Evolutionary conservation across 139 green algal genomes (phyloP).

Genomic region (Nannochloris sp.): DNA sequence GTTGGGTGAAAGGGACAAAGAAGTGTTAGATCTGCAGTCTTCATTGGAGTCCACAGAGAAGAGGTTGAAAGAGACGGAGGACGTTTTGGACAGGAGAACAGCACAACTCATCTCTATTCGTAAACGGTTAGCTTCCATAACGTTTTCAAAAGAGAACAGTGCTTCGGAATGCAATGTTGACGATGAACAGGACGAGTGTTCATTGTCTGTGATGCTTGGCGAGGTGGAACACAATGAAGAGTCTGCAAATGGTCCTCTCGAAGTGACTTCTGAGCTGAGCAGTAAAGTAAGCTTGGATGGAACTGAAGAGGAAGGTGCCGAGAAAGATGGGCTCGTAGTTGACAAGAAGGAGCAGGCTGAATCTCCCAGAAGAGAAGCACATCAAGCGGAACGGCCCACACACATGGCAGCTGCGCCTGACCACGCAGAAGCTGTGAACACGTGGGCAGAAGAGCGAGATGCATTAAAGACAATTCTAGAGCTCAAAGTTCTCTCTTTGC

Average conservation of each 20-base stretch:
- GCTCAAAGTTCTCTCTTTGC: not conserved
- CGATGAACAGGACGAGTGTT: not conserved
- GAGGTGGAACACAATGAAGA: not conserved
- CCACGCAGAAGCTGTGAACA: too few species aligned
- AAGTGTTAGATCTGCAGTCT: constrained; percentile 78
- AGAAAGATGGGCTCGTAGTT: not conserved
- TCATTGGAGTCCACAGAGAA: constrained; percentile 80
- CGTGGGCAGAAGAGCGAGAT: not conserved
- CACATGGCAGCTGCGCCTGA: too few species aligned
- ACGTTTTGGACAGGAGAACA: constrained; percentile 77
- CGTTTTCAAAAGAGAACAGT: not conserved
- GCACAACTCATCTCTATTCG: constrained; percentile 75
- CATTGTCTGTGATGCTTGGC: not conserved
- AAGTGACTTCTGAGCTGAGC: constrained; percentile 2
- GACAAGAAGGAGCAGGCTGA: not conserved
- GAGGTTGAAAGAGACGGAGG: constrained; percentile 55
- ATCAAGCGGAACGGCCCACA: too few species aligned
- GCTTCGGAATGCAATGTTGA: too few species aligned
- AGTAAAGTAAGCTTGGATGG: not conserved
- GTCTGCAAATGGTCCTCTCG: not conserved
- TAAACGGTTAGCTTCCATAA: not conserved
- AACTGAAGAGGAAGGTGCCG: not conserved
- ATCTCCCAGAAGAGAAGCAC: not conserved
- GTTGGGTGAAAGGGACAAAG: constrained; percentile 86
- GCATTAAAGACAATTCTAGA: constrained; percentile 4